These are phyloP conservation scores for Penicillium sp. DNA, from an alignment of 2,329 filamentous ascomycete genomes.

Conservation along the genomic window DNA sequence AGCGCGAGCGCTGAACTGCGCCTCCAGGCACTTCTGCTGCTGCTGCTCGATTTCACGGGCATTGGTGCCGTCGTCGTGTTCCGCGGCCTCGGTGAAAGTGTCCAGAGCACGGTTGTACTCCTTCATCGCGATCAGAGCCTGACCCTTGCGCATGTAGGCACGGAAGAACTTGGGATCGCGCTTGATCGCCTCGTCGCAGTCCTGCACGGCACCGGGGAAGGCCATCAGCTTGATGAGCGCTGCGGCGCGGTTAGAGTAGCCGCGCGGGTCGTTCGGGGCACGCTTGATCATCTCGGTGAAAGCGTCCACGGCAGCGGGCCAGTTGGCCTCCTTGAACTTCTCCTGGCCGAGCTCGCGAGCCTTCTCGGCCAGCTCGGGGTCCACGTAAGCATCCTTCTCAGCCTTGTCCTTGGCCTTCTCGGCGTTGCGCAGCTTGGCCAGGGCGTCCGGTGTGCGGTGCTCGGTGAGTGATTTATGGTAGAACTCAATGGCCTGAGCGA, in stretches of 20 bases:
- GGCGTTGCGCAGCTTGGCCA: constrained; percentile 83
- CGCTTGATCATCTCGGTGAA: constrained; percentile 98
- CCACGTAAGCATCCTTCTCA: constrained; percentile 74
- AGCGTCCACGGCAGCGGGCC: constrained; percentile 87
- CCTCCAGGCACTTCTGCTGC: constrained; percentile 83
- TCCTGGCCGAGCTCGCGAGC: constrained; percentile 90
- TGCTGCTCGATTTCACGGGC: constrained; percentile 87
- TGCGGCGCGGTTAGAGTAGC: constrained; percentile 94
- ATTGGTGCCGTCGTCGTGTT: constrained; percentile 77
- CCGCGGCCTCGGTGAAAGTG: constrained; percentile 72
- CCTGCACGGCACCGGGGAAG: constrained; percentile 86
- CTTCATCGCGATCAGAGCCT: constrained; percentile 94
- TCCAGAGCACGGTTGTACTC: constrained; percentile 96
- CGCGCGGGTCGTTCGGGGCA: constrained; percentile 82
- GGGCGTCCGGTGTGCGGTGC: constrained; percentile 89
- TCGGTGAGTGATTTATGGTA: constrained; percentile 94
- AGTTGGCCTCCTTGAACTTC: constrained; percentile 96
- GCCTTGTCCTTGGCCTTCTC: constrained; percentile 79
- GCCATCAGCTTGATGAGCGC: constrained; percentile 95
- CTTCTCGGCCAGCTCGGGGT: constrained; percentile 88
- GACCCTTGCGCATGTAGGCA: constrained; percentile 92
- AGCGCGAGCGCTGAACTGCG: constrained; percentile 85
- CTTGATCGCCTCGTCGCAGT: constrained; percentile 88
- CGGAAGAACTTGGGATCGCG: constrained; percentile 88
- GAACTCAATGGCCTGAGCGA: constrained; percentile 73